Base-by-base conservation (phyloP, 1,284 basidiomycete species). In the Fistulinella cinereoalba region DNA sequence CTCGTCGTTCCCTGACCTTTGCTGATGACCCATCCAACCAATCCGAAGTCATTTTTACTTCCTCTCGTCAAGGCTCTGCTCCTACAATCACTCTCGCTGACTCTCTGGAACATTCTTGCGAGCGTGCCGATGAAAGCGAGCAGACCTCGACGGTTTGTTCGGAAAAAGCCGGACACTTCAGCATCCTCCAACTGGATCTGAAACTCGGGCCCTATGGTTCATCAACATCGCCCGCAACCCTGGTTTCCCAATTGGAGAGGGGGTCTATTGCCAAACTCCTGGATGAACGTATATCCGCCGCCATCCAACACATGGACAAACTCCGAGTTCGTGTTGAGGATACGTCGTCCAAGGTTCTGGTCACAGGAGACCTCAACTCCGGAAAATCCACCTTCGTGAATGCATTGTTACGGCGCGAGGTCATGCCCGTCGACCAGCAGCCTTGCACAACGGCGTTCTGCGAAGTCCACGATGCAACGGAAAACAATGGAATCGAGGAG, bases 341-440 rank as follows among this genome's bases (percentile, higher is more conserved):
- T 67, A 93, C 85, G 3, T 91, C 92, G 12, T 96, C 92, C 57
- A 94, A 97, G 65, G 95, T 99, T 37, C 83, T 99, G 52, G 92
- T 99, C 51, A 99, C 97, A n/a, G 97, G 97, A 55, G 97, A 99
- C 67, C 79, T 99, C 50, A 99, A 99, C 65, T 91, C 97, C 25
- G 97, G 97, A 60, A 99, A 99, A 71, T 97, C 94, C 27, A 99
- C 97, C 0, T 90, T 99, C 62, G 92, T 99, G 67, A 99, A 99
- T 61, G 91, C 95, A 2, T 74, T 99, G 28, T 79, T 97, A 7
- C 77, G 92, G 45, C 83, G 88, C 37, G 87, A 89, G 66, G 84
- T 97, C 43, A 93, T 99, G 87, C 95, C 97, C 3, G 87, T 94
- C 50, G 97, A 99, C 68, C 94, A 99, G 68, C 97, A 99, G 65